These are phyloP conservation scores for Paracoccidioides lutzii DNA, from an alignment of 2,329 filamentous ascomycete species.

Conservation along the genomic window DNA sequence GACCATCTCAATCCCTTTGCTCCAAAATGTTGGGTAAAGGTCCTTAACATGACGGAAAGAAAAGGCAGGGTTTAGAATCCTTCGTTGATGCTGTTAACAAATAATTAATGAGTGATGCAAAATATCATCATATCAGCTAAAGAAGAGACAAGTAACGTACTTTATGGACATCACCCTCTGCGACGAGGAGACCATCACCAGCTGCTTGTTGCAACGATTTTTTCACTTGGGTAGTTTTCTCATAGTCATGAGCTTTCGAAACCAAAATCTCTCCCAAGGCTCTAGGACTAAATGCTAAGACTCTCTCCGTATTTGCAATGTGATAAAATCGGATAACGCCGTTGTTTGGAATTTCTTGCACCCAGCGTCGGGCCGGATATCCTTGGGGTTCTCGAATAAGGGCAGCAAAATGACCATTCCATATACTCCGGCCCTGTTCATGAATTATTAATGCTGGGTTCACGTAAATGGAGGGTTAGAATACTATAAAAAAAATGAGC, in stretches of 20 bases:
- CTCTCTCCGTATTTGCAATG: conserved; percentile 48
- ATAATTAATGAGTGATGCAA: neutral
- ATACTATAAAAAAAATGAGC: neutral
- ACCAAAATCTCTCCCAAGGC: conserved; percentile 58
- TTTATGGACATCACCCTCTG: conserved; percentile 86
- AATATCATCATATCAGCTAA: too few species aligned
- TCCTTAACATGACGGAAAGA: conserved; percentile 76
- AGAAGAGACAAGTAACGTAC: conserved; percentile 17
- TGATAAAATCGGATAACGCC: conserved; percentile 56
- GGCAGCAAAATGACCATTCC: conserved; percentile 33
- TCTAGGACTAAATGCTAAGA: conserved; percentile 51
- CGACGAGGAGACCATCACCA: conserved; percentile 46
- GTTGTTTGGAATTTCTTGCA: conserved; percentile 49
- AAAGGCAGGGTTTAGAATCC: conserved; percentile 69
- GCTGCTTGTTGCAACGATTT: conserved; percentile 24
- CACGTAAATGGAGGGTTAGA: neutral
- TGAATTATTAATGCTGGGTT: neutral
- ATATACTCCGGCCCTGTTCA: conserved; percentile 26
- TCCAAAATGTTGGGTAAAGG: conserved; percentile 74
- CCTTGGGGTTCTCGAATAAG: conserved; percentile 31
- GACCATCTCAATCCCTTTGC: conserved; percentile 57
- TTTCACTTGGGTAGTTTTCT: conserved; percentile 45
- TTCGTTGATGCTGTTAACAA: conserved; percentile 44
- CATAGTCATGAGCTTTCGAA: conserved; percentile 56
- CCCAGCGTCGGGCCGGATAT: conserved; percentile 35